Conservation (phyloP, 306 rosid genomes). For the Lotus japonicus region DNA sequence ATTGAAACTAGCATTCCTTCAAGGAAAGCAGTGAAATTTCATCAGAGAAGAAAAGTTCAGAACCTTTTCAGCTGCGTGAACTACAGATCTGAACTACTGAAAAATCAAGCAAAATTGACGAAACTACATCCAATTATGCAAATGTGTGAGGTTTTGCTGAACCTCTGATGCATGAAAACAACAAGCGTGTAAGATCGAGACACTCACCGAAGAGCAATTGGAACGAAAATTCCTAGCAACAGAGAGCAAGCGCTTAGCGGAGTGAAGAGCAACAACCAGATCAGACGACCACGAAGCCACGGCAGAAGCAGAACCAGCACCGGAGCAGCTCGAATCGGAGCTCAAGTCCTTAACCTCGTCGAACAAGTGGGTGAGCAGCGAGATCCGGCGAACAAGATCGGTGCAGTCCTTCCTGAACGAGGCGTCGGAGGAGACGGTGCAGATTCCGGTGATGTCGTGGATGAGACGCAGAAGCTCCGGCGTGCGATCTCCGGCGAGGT, state of each 20-base stretch:
- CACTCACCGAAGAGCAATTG: conserved; percentile 49
- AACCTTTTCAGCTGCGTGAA: neutral
- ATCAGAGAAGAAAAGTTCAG: neutral
- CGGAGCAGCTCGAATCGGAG: conserved; percentile 27
- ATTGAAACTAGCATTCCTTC: neutral
- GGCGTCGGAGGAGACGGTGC: conserved; percentile 27
- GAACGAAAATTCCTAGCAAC: conserved; percentile 48
- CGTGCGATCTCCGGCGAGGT: conserved; percentile 36
- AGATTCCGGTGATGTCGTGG: conserved; percentile 49
- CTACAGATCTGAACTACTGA: conserved; percentile 24
- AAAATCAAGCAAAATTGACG: neutral
- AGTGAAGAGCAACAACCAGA: conserved; percentile 63
- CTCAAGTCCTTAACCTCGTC: conserved; percentile 71
- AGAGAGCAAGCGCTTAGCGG: conserved; percentile 56
- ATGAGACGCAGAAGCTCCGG: conserved; percentile 47
- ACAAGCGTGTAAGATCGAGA: neutral
- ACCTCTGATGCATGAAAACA: neutral
- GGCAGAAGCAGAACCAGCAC: conserved; percentile 9
- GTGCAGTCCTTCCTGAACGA: conserved; percentile 71
- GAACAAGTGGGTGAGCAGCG: conserved; percentile 66
- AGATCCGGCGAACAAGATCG: conserved; percentile 96
- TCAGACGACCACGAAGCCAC: conserved; percentile 52
- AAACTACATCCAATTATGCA: neutral
- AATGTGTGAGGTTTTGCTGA: neutral
- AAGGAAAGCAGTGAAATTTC: neutral